phyloP scores from a whole-genome alignment of 306 rosid genomes.

The Parietaria judaica region DNA sequence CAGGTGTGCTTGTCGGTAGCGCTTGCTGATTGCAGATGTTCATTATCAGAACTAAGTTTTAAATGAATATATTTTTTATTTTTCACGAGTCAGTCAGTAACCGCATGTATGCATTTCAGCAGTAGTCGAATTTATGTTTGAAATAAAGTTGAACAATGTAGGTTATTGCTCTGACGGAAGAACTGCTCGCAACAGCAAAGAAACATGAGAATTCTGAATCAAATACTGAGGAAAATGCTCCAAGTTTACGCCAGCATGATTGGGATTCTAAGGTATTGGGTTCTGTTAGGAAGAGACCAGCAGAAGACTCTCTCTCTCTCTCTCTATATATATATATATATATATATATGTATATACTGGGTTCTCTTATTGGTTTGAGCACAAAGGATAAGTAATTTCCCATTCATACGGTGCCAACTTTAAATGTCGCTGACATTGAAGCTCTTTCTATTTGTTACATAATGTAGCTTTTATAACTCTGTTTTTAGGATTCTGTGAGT shows the following conservation, averaged over 20 bases:
- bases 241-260: slow-evolving; percentile 29
- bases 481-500: slow-evolving; percentile 40
- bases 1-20: slow-evolving; percentile 86
- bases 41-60: slow-evolving; percentile 63
- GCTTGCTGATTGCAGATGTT: slow-evolving; percentile 62
- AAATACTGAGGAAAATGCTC: slow-evolving; percentile 31
- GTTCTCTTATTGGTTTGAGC: too few relatives aligned
- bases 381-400: too few relatives aligned
- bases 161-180: slow-evolving; percentile 90
- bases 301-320: too few relatives aligned
- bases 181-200: slow-evolving; percentile 81
- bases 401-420: neutral
- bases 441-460: neutral
- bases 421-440: slow-evolving; percentile 9
- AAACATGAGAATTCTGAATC: slow-evolving; percentile 50
- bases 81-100: slow-evolving; percentile 20
- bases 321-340: too few relatives aligned
- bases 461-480: neutral
- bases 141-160: slow-evolving; percentile 49
- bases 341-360: too few relatives aligned
- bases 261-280: slow-evolving; percentile 39
- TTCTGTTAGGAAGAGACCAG: neutral
- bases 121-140: slow-evolving; percentile 27
- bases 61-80: slow-evolving; percentile 29
- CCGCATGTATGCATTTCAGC: slow-evolving; percentile 2